Evolutionary conservation across 768 basidiomycete species (phyloP).

Genomic region (Amanita subjunquillea): DNA sequence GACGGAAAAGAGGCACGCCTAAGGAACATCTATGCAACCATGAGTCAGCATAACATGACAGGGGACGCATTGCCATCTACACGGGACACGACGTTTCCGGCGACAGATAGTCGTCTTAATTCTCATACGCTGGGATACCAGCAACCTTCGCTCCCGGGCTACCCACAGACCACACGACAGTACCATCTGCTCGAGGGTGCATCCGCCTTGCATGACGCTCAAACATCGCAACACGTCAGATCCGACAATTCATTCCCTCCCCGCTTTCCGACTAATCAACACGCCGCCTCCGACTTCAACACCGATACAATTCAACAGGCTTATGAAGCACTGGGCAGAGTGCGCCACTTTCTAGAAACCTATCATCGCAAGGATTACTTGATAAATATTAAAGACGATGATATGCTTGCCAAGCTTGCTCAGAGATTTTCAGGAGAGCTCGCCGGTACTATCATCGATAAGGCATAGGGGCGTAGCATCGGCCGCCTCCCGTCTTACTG

Average conservation of each 20-base stretch:
- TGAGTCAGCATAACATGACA: not conserved
- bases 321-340: not conserved
- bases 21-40: not conserved
- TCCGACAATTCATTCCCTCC: not conserved
- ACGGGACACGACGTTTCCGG: not conserved
- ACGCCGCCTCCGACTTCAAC: not conserved
- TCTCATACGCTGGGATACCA: not conserved
- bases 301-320: conserved; percentile 1
- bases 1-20: conserved; percentile 8
- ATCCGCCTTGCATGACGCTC: not conserved
- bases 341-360: not conserved
- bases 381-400: not conserved
- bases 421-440: conserved; percentile 3
- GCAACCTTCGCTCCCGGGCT: not conserved
- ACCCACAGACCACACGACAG: not conserved
- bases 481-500: not conserved
- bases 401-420: not conserved
- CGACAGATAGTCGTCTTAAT: not conserved
- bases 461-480: not conserved
- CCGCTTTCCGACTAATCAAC: not conserved
- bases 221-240: not conserved
- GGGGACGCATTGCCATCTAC: not conserved
- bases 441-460: conserved; percentile 5
- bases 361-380: conserved; percentile 3
- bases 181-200: not conserved